Evolutionary conservation across 768 basidiomycete genomes (phyloP).

Genomic region (Termitomyces sp.): DNA sequence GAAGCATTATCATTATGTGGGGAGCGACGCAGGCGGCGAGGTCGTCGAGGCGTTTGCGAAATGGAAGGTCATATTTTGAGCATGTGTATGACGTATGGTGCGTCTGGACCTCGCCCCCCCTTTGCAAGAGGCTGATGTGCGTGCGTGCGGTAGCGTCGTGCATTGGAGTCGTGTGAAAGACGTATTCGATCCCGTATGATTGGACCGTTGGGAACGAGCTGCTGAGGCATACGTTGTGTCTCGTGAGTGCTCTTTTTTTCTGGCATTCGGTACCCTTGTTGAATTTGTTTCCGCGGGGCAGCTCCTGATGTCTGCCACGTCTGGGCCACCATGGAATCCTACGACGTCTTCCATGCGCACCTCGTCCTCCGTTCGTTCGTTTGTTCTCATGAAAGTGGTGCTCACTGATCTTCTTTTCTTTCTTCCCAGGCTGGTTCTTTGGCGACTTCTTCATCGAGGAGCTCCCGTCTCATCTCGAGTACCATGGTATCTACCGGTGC

Average conservation of each 20-base stretch:
- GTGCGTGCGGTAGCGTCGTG: constrained; percentile 60
- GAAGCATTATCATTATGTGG: constrained; percentile 89
- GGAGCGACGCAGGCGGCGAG: constrained; percentile 66
- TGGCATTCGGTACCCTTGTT: background rate
- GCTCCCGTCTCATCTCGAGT: constrained; percentile 84
- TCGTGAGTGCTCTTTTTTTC: constrained; percentile 46
- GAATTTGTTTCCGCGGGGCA: constrained; percentile 23
- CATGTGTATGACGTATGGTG: constrained; percentile 93
- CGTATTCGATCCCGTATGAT: constrained; percentile 72
- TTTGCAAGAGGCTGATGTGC: background rate
- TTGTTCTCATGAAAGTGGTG: too few species aligned
- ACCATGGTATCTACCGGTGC: constrained; percentile 95
- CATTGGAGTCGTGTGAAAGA: constrained; percentile 82
- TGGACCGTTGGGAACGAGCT: constrained; percentile 89
- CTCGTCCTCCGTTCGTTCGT: background rate
- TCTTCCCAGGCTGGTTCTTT: constrained; percentile 85
- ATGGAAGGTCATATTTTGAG: constrained; percentile 95
- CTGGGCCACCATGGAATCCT: constrained; percentile 89
- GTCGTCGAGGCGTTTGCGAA: constrained; percentile 92
- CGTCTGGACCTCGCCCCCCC: constrained; percentile 8
- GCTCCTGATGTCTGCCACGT: constrained; percentile 84
- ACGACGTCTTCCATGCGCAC: constrained; percentile 78
- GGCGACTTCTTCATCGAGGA: constrained; percentile 97
- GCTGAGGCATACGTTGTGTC: constrained; percentile 83
- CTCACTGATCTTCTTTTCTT: too few species aligned